Evolutionary conservation across 2,329 filamentous ascomycete species (phyloP).

Genomic region (Ramularia endophylla): DNA sequence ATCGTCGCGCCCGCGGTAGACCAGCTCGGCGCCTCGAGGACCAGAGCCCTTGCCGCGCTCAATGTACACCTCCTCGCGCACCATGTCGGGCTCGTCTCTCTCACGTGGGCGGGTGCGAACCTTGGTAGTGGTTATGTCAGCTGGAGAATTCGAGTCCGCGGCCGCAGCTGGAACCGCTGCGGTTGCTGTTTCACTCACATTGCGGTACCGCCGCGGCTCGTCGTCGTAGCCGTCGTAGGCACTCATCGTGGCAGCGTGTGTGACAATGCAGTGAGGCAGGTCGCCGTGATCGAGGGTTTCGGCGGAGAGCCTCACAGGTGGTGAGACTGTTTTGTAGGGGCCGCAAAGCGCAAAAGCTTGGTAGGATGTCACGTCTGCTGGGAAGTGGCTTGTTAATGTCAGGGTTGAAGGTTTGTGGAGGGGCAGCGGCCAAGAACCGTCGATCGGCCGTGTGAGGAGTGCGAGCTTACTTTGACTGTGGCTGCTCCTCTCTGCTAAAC

Average conservation of each 20-base stretch:
- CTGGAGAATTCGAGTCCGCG: neutral
- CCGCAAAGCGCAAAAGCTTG: too few species aligned
- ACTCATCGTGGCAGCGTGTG: conserved; percentile 37
- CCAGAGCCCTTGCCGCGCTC: conserved; percentile 39
- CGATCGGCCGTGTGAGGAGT: too few species aligned
- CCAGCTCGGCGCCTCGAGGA: conserved; percentile 39
- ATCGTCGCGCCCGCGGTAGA: conserved; percentile 59
- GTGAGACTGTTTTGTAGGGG: neutral
- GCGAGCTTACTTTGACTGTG: too few species aligned
- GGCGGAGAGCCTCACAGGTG: conserved; percentile 7
- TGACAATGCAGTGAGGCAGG: neutral
- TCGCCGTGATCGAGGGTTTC: conserved; percentile 1
- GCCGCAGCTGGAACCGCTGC: neutral
- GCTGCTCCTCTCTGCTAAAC: too few species aligned
- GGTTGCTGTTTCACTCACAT: conserved; percentile 16
- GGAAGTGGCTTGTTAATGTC: too few species aligned
- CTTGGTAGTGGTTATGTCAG: conserved; percentile 16
- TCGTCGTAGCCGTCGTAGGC: conserved; percentile 47
- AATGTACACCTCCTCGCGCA: conserved; percentile 46
- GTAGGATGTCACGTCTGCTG: too few species aligned
- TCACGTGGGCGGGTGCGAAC: conserved; percentile 38
- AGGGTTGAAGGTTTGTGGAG: too few species aligned
- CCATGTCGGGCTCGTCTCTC: conserved; percentile 46
- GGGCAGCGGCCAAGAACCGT: too few species aligned
- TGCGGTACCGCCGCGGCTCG: conserved; percentile 40